A percentile compares a stretch with the other conserved stretches of the same genome.
These are phyloP conservation scores for Malus fusca DNA, from an alignment of 306 rosid species.

Conservation along the genomic window DNA sequence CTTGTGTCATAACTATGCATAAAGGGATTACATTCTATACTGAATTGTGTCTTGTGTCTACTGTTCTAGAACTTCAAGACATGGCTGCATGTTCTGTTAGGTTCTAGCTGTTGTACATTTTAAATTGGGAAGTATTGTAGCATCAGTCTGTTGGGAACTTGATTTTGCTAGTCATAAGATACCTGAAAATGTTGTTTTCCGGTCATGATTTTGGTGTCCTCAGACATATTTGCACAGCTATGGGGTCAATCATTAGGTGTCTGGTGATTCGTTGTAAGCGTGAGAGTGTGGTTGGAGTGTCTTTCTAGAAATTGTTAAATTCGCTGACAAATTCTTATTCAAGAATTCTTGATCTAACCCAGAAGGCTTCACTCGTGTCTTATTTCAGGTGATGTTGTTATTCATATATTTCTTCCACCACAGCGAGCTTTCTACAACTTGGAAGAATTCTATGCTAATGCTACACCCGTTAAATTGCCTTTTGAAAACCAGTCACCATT, in stretches of 20 bases:
- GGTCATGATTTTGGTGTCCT: background rate
- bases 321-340: background rate
- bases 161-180: background rate
- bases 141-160: background rate
- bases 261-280: background rate
- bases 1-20: background rate
- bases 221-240: background rate
- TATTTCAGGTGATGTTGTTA: slow-evolving; percentile 76
- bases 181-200: background rate
- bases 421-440: slow-evolving; percentile 84
- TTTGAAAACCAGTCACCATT: slow-evolving; percentile 72
- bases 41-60: no score
- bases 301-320: background rate
- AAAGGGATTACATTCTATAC: no score
- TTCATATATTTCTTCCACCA: slow-evolving; percentile 88
- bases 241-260: background rate
- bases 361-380: background rate
- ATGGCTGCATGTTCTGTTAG: no score
- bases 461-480: slow-evolving; percentile 70
- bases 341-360: background rate
- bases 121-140: background rate
- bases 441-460: slow-evolving; percentile 88
- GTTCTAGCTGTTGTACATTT: no score
- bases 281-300: background rate
- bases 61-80: no score